Evolutionary conservation across 2,329 filamentous ascomycete genomes (phyloP), one percentile per base, ranked within the genome.

Genomic region (Dendrostoma leiphaemia): DNA sequence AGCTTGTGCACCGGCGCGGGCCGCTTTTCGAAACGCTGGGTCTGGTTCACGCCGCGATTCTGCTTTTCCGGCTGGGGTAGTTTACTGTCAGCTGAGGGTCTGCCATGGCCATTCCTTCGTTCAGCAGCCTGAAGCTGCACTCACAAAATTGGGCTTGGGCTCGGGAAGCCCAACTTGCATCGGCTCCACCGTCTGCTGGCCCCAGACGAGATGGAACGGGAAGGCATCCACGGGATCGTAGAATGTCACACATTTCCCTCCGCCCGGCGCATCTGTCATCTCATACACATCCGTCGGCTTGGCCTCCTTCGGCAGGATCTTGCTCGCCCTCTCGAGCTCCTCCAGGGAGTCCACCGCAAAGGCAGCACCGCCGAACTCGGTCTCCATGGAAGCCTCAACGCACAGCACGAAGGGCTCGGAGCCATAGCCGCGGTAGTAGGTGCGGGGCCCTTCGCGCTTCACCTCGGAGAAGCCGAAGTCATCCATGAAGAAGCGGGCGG

Each of bases 371-470:
- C 77, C 74, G 62, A 86, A 88, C 53, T 74, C 69, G 54, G 79
- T 70, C 63, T 74, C 67, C 46, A 67, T 63, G 2, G 78, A 74
- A 47, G 71, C 70, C 55, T 74, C 72, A 45, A 81, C 76, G 59
- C 80, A 83, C 41, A 85, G 74, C 2, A 84, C 70, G 64, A 82
- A 85, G 12, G 82, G 81, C 60, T 86, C 82, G 6, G 68, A 69
- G 13, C 84, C 82, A 62, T 85, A 86, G 17, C 84, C 84, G 37
- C 81, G 77, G 65, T 78, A 85, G 71, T 81, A 87, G 29, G 80
- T 78, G 53, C 69, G 74, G 43, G 75, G 69, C 26, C 70, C 73
- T 2, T 65, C 60, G 49, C 64, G 65, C 56, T 70, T 69, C 9
- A 65, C 63, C 59, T 74, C 69, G 35, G 62, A 65, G 63, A 79